These are phyloP conservation scores for Scytalidium sp. DNA, from an alignment of 2,329 filamentous ascomycete species.

Conservation along the genomic window DNA sequence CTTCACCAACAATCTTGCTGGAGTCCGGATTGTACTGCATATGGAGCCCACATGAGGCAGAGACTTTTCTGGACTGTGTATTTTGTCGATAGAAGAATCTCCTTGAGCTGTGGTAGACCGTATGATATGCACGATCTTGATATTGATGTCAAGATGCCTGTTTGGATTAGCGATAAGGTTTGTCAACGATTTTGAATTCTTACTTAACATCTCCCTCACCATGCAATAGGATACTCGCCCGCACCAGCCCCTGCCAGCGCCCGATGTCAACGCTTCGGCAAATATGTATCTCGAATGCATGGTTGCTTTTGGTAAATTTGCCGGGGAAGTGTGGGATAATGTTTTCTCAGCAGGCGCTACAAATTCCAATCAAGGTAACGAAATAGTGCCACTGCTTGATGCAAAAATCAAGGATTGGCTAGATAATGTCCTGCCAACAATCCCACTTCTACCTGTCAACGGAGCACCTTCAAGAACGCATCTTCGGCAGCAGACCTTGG, in stretches of 20 bases:
- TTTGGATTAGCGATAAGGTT: conserved; percentile 34
- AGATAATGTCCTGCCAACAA: neutral
- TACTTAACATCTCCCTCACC: no score
- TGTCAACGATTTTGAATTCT: neutral
- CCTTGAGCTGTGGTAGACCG: conserved; percentile 45
- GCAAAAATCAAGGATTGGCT: neutral
- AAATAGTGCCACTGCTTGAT: neutral
- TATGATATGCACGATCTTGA: conserved; percentile 45
- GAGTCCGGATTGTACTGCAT: conserved; percentile 33
- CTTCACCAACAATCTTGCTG: conserved; percentile 41
- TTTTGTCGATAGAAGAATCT: conserved; percentile 42
- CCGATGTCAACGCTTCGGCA: neutral
- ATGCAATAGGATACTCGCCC: neutral
- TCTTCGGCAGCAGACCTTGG: neutral
- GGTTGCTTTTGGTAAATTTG: neutral
- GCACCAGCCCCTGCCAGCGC: neutral
- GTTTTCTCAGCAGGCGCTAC: neutral
- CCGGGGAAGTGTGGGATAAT: neutral
- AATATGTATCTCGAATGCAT: neutral
- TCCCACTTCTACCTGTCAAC: neutral
- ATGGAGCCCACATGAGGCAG: conserved; percentile 38
- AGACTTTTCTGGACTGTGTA: conserved; percentile 49
- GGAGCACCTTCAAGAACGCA: neutral
- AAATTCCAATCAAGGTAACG: neutral
- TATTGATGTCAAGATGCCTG: conserved; percentile 44